Percentiles rank a stretch among this genome's conserved stretches.
Evolutionary conservation across 2,329 filamentous ascomycete species (phyloP).

Genomic region (Elsinoe necatrix): DNA sequence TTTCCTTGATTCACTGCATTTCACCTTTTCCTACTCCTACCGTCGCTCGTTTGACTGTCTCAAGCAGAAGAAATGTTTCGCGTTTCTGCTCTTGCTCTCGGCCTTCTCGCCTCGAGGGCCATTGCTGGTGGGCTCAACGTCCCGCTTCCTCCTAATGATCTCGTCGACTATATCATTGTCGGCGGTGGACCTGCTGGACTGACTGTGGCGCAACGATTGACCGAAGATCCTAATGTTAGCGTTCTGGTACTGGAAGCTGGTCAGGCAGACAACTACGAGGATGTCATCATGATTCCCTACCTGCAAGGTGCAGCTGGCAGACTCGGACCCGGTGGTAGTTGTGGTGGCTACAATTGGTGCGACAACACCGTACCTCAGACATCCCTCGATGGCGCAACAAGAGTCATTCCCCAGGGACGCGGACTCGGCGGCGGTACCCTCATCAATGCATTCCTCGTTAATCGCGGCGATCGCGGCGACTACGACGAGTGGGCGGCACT

Average conservation of each 20-base stretch:
- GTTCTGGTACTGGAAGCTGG: conserved; percentile 29
- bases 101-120: conserved; percentile 10
- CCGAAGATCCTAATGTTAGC: conserved; percentile 24
- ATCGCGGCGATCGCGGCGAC: conserved; percentile 39
- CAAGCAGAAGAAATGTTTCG: neutral
- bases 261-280: conserved; percentile 22
- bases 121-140: conserved; percentile 18
- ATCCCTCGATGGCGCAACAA: conserved; percentile 22
- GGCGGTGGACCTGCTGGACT: conserved; percentile 26
- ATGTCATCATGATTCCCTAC: conserved; percentile 19
- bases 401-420: conserved; percentile 23
- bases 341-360: conserved; percentile 19
- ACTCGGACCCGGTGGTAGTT: conserved; percentile 16
- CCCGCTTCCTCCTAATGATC: conserved; percentile 15
- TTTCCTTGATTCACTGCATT: neutral
- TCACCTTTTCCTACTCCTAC: neutral
- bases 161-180: conserved; percentile 25
- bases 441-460: conserved; percentile 28
- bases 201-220: conserved; percentile 26
- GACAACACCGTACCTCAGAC: conserved; percentile 22
- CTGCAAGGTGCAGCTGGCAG: conserved; percentile 17
- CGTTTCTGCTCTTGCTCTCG: conserved; percentile 7
- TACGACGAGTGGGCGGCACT: conserved; percentile 51
- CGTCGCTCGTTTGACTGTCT: neutral
- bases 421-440: conserved; percentile 30